Conservation (phyloP, 2,329 filamentous ascomycete species). For the Xylariaceae sp. region DNA sequence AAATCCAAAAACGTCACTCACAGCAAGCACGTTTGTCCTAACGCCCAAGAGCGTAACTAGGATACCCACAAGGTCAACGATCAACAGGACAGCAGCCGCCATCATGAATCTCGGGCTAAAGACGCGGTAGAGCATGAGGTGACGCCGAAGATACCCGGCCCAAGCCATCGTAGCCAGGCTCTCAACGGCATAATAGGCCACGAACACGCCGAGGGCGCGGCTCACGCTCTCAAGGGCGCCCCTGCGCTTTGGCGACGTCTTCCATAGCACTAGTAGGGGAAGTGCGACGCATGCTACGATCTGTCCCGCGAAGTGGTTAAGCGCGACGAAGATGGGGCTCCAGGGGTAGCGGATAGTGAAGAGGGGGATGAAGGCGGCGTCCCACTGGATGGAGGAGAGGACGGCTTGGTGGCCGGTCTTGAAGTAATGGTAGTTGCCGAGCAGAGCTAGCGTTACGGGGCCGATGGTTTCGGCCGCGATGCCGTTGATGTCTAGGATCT, state of each 20-base stretch:
- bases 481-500: constrained; percentile 67
- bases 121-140: constrained; percentile 96
- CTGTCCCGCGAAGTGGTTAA: constrained; percentile 91
- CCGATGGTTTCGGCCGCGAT: constrained; percentile 76
- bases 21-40: constrained; percentile 76
- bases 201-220: constrained; percentile 74
- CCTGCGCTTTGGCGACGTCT: constrained; percentile 76
- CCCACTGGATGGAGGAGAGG: constrained; percentile 91
- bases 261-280: constrained; percentile 87
- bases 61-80: constrained; percentile 79
- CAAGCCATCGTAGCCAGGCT: constrained; percentile 87
- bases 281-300: constrained; percentile 82
- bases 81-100: constrained; percentile 71
- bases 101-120: constrained; percentile 93
- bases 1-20: constrained; percentile 90
- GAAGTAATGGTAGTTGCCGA: constrained; percentile 95
- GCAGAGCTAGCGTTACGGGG: constrained; percentile 81
- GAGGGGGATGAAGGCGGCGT: constrained; percentile 89
- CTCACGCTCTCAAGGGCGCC: constrained; percentile 74
- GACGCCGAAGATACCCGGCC: constrained; percentile 84
- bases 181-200: constrained; percentile 83
- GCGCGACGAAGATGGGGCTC: constrained; percentile 78
- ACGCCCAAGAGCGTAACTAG: constrained; percentile 75
- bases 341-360: constrained; percentile 86
- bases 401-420: constrained; percentile 96